Conservation (phyloP, 257 asterid genomes). For the Solanum chmielewskii region DNA sequence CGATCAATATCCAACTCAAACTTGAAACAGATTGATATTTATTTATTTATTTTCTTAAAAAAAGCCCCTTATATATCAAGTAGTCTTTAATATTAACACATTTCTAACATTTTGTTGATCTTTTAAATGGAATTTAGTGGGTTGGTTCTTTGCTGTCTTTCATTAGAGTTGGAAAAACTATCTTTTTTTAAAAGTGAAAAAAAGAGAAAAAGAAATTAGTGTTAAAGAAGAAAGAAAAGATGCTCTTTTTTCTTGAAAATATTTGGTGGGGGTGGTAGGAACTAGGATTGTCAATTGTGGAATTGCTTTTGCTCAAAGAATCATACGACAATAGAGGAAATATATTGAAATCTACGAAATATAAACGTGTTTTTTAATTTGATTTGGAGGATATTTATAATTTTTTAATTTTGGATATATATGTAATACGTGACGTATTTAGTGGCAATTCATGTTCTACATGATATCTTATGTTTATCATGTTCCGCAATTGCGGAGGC, state of each 20-base stretch:
- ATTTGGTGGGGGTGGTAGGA: neutral
- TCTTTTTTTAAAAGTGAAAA: neutral
- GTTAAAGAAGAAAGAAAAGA: neutral
- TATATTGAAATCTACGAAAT: fast-evolving
- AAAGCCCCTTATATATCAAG: neutral
- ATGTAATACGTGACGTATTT: no score
- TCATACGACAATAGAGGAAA: neutral
- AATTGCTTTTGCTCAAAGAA: neutral
- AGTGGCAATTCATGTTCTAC: neutral
- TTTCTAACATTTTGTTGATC: neutral
- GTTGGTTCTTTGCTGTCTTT: neutral
- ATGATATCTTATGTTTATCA: no score
- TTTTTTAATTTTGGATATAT: no score
- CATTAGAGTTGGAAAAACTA: neutral
- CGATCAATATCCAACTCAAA: neutral
- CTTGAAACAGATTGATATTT: no score
- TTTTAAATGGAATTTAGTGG: neutral
- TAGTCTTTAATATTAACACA: neutral
- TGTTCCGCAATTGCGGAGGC: fast-evolving
- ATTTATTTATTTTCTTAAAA: neutral
- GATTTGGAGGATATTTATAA: neutral
- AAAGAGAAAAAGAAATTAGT: neutral
- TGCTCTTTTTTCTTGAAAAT: neutral
- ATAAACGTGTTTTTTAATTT: no score
- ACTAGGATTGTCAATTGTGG: neutral